These are phyloP conservation scores for Infundibulicybe gibba DNA, from an alignment of 768 basidiomycete genomes.

Conservation along the genomic window DNA sequence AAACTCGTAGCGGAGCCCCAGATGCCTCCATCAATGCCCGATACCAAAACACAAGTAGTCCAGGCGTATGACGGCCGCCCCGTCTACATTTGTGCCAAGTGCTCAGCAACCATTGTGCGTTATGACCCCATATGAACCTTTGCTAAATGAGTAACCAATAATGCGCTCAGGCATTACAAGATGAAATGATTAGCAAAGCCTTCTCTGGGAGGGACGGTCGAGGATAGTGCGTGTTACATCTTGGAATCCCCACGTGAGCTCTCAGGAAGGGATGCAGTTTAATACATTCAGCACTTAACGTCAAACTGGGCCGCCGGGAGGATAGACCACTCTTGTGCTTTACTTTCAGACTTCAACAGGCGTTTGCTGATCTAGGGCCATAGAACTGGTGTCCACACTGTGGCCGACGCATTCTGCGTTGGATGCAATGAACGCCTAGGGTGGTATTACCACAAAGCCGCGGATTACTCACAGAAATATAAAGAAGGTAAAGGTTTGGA, in stretches of 20 bases:
- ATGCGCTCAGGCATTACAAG: conserved; percentile 62
- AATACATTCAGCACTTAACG: conserved; percentile 74
- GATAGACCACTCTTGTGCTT: conserved; percentile 69
- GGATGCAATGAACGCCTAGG: conserved; percentile 78
- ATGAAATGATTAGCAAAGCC: conserved; percentile 81
- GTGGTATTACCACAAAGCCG: conserved; percentile 82
- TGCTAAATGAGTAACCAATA: not conserved
- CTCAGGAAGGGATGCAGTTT: conserved; percentile 38
- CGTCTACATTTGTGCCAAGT: conserved; percentile 64
- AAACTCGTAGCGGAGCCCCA: not conserved
- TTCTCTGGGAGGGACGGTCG: conserved; percentile 83
- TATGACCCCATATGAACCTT: not conserved
- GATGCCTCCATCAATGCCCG: conserved; percentile 25
- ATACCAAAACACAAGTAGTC: conserved; percentile 55
- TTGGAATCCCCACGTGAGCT: not conserved
- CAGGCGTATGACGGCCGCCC: conserved; percentile 63
- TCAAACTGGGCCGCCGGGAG: conserved; percentile 70
- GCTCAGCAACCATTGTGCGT: conserved; percentile 68
- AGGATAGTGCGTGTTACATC: conserved; percentile 57
- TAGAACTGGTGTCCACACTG: conserved; percentile 79
- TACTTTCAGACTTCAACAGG: conserved; percentile 1
- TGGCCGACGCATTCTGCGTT: conserved; percentile 76
- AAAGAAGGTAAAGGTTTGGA: conserved; percentile 61
- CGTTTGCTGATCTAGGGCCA: not conserved
- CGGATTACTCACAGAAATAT: conserved; percentile 76